Evolutionary conservation across 805 yeast genomes (phyloP), one percentile per base, ranked within the genome.

Genomic region (Pichia gijzeniarum): DNA sequence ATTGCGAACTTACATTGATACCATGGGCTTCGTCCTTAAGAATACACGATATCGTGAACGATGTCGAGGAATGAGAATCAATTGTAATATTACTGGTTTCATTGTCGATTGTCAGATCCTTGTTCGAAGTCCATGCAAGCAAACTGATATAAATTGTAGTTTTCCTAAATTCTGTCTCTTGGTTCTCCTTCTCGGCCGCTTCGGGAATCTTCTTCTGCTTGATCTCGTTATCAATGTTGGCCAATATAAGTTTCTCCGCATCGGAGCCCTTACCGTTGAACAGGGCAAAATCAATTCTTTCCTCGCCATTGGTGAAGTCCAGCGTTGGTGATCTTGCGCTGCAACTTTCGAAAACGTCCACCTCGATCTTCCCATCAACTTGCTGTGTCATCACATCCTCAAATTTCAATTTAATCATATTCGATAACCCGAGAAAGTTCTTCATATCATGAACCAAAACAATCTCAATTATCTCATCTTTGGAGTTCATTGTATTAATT

Each of bases 181-280:
- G n/a, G 17, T 17, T 18, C 25, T 33, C 43, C 22, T 31, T 21
- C 3, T 12, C 27, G 16, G 30, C 8, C 13, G 49, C 34, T 3
- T 31, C 42, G 12, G 32, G 27, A 48, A 63, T 33, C 55, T 65
- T 52, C 52, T 65, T 44, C 60, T 65, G 66, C 69, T 76, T 73
- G 43, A 82, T 73, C n/a, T 81, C 79, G 44, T 80, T 78, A 27
- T 88, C 96, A 55, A 91, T 72, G 59, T 88, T 90, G 4, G 97
- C 98, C 56, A 77, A 73, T 35, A 95, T 84, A 48, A 93, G 74
- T 62, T 93, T 91, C 57, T 85, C 95, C 13, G 93, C 97, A 61
- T 88, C 95, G 37, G 79, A 75, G 1, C 79, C 57, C 51, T 84
- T 83, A 8, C 97, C 97, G 18, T 73, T 68, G 59, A 89, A 87